Conservation (phyloP, 1,139 yeast species). For the Lodderomyces beijingensis region DNA sequence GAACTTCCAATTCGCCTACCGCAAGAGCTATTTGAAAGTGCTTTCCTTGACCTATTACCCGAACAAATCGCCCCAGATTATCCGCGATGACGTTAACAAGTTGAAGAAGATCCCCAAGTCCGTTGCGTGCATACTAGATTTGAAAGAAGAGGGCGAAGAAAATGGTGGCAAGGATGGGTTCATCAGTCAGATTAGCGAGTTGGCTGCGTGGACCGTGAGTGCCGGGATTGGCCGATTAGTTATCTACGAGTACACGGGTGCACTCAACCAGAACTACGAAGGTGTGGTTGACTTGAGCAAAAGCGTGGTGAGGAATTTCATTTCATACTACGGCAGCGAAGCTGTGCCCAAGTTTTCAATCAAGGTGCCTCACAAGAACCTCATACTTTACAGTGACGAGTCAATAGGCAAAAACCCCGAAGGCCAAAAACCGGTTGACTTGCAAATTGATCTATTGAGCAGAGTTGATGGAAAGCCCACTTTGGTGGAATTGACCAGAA, state of each 20-base stretch:
- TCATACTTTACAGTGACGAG: slow-evolving; percentile 36
- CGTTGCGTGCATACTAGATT: slow-evolving; percentile 66
- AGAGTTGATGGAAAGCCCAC: slow-evolving; percentile 86
- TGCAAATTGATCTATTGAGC: slow-evolving; percentile 65
- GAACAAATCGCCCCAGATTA: slow-evolving; percentile 78
- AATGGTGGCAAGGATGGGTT: slow-evolving; percentile 87
- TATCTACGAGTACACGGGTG: slow-evolving; percentile 78
- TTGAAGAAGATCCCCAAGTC: slow-evolving; percentile 74
- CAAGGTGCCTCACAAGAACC: slow-evolving; percentile 58
- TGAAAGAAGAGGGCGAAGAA: slow-evolving; percentile 72
- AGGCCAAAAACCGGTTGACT: slow-evolving; percentile 29
- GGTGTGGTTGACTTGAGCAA: slow-evolving; percentile 55
- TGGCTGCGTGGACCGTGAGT: slow-evolving; percentile 83
- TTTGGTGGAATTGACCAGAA: slow-evolving; percentile 80
- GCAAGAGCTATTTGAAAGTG: slow-evolving; percentile 53
- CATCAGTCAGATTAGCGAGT: slow-evolving; percentile 69
- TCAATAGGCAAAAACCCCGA: slow-evolving; percentile 3
- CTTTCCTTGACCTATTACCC: slow-evolving; percentile 72
- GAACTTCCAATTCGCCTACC: slow-evolving; percentile 48
- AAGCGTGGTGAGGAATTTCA: slow-evolving; percentile 57
- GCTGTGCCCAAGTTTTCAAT: slow-evolving; percentile 59
- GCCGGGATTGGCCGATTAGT: slow-evolving; percentile 73
- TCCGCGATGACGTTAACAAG: slow-evolving; percentile 74
- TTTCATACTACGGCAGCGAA: slow-evolving; percentile 70
- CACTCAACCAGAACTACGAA: slow-evolving; percentile 37